phyloP scores from a whole-genome alignment of 2,329 filamentous ascomycete species.

The Aureobasidium lini region DNA sequence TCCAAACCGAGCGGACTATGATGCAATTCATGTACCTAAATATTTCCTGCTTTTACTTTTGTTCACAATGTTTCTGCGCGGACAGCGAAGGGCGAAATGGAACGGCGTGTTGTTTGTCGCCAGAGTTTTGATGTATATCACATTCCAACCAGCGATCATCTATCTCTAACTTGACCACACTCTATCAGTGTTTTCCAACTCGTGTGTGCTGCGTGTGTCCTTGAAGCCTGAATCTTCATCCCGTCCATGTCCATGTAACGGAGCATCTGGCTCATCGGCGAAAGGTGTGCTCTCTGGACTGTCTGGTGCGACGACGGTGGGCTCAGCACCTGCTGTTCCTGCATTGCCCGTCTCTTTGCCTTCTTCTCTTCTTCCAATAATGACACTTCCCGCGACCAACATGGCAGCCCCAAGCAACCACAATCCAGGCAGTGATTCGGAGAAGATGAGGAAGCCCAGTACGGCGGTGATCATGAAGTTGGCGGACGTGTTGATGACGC shows the following conservation, averaged over 20 bases:
- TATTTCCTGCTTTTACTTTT: background rate
- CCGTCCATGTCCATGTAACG: slow-evolving; percentile 4
- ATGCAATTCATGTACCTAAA: background rate
- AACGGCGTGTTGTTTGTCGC: background rate
- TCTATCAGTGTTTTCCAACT: slow-evolving; percentile 3
- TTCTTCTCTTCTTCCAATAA: slow-evolving; percentile 65
- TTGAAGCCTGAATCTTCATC: background rate
- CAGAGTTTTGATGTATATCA: background rate
- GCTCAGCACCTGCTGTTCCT: slow-evolving; percentile 18
- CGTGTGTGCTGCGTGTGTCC: background rate
- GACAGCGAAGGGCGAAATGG: background rate
- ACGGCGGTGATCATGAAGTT: slow-evolving; percentile 76
- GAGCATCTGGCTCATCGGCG: slow-evolving; percentile 27
- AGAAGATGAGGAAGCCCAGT: slow-evolving; percentile 62
- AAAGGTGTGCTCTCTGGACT: background rate
- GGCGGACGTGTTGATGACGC: slow-evolving; percentile 72
- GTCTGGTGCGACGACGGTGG: slow-evolving; percentile 14
- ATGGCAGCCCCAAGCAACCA: slow-evolving; percentile 71
- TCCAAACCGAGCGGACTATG: background rate
- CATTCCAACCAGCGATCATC: background rate
- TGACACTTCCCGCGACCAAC: slow-evolving; percentile 68
- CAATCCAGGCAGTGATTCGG: slow-evolving; percentile 60
- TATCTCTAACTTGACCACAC: background rate
- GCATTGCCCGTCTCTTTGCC: slow-evolving; percentile 25
- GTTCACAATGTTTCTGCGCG: background rate